phyloP scores from a whole-genome alignment of 2,329 filamentous ascomycete genomes.

The Neoascochyta sp. region DNA sequence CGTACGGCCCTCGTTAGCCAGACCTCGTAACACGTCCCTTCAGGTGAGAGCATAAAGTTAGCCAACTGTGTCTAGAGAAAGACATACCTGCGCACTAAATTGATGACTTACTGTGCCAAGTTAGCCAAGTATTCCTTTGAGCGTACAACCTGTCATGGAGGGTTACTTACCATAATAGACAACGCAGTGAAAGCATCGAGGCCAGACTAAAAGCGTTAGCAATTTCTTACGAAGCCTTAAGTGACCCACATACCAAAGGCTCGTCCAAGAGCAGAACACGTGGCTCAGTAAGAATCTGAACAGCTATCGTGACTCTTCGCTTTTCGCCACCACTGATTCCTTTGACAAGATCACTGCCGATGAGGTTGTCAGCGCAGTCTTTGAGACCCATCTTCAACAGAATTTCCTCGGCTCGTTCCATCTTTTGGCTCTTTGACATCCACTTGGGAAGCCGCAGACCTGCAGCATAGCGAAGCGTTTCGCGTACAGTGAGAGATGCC shows the following conservation, averaged over 20 bases:
- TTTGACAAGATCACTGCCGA: slow-evolving; percentile 69
- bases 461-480: slow-evolving; percentile 65
- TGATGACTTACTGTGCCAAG: no score
- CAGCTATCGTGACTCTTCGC: slow-evolving; percentile 70
- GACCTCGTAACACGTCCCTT: slow-evolving; percentile 66
- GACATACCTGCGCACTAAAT: no score
- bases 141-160: no score
- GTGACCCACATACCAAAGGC: no score
- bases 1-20: slow-evolving; percentile 70
- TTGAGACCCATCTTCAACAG: slow-evolving; percentile 72
- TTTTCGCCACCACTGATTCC: slow-evolving; percentile 79
- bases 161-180: slow-evolving; percentile 64
- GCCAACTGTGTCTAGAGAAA: no score
- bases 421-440: slow-evolving; percentile 66
- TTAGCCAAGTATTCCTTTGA: no score
- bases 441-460: slow-evolving; percentile 66
- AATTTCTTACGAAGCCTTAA: no score
- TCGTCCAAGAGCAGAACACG: slow-evolving; percentile 71
- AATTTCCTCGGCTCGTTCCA: slow-evolving; percentile 65
- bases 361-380: slow-evolving; percentile 71
- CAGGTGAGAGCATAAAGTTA: no score
- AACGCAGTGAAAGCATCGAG: slow-evolving; percentile 74
- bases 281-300: slow-evolving; percentile 73
- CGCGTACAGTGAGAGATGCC: slow-evolving; percentile 70
- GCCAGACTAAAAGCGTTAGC: slow-evolving; percentile 59